A percentile compares a stretch with the other conserved stretches of the same genome.
phyloP scores from a whole-genome alignment of 176 grass and related monocot species.

The Ananas comosus region DNA sequence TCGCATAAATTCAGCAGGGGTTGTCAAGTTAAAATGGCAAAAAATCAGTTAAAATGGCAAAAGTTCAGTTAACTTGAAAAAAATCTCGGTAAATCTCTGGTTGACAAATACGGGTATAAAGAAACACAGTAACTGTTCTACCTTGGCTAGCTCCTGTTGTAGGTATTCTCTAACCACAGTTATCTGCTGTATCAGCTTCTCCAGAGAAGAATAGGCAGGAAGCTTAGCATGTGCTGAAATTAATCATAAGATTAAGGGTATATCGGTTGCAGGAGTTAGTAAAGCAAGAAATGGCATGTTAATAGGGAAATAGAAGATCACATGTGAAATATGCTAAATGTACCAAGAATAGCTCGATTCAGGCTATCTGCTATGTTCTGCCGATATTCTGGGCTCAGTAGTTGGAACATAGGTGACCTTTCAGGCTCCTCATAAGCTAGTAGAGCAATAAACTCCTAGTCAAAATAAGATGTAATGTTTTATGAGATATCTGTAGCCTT shows the following conservation, averaged over 20 bases:
- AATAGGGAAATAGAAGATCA: slow-evolving; percentile 7
- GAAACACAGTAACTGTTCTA: slow-evolving; percentile 12
- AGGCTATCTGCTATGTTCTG: slow-evolving; percentile 75
- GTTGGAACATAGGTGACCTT: slow-evolving; percentile 96
- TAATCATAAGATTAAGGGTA: slow-evolving; percentile 13
- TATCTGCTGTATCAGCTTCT: slow-evolving; percentile 76
- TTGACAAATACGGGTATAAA: slow-evolving; percentile 4
- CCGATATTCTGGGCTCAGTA: slow-evolving; percentile 80
- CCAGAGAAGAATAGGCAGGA: slow-evolving; percentile 79
- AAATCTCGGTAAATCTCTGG: neutral
- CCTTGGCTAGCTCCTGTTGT: slow-evolving; percentile 80
- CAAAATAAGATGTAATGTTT: slow-evolving; percentile 12
- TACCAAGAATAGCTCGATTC: slow-evolving; percentile 94
- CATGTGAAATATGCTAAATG: neutral
- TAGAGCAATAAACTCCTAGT: slow-evolving; percentile 79
- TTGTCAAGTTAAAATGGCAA: neutral
- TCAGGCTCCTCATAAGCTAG: slow-evolving; percentile 91
- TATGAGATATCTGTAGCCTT: slow-evolving; percentile 6
- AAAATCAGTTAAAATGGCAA: neutral
- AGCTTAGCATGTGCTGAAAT: slow-evolving; percentile 70
- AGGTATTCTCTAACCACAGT: slow-evolving; percentile 72
- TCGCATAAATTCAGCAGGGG: too few relatives aligned
- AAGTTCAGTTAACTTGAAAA: neutral
- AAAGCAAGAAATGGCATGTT: neutral
- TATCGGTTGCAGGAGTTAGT: slow-evolving; percentile 8